Evolutionary conservation across 2,329 filamentous ascomycete species (phyloP).

Genomic region (Aspergillus clavatus): DNA sequence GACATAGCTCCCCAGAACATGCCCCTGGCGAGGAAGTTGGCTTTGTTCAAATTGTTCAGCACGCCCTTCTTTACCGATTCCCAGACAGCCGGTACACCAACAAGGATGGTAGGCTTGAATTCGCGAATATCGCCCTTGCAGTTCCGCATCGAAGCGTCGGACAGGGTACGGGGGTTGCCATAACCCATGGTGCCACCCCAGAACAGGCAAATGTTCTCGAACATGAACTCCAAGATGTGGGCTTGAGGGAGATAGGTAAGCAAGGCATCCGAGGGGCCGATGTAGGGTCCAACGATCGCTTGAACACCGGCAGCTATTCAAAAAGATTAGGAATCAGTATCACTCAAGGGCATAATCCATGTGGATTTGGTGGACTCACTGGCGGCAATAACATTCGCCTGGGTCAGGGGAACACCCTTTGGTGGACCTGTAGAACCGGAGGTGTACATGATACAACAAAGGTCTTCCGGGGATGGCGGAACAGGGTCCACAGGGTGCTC

Average conservation of each 20-base stretch:
- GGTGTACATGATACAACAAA: conserved; percentile 78
- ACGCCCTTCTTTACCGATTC: conserved; percentile 97
- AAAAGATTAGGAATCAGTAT: conserved; percentile 10
- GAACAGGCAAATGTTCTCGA: conserved; percentile 85
- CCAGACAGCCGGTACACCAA: conserved; percentile 95
- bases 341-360: neutral
- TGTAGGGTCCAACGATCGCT: conserved; percentile 69
- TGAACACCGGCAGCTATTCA: conserved; percentile 69
- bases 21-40: conserved; percentile 64
- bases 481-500: conserved; percentile 66
- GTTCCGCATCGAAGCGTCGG: conserved; percentile 79
- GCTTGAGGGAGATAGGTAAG: conserved; percentile 90
- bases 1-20: conserved; percentile 70
- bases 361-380: conserved; percentile 51
- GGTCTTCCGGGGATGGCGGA: conserved; percentile 67
- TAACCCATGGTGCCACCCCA: conserved; percentile 92
- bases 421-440: conserved; percentile 85
- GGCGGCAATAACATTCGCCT: conserved; percentile 73
- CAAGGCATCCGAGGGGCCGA: conserved; percentile 72
- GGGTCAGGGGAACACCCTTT: conserved; percentile 81
- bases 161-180: conserved; percentile 82
- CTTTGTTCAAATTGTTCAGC: conserved; percentile 67
- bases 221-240: conserved; percentile 93
- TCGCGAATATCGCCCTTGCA: conserved; percentile 92
- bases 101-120: conserved; percentile 80